A percentile compares a stretch with the other conserved stretches of the same genome.
phyloP scores from a whole-genome alignment of 2,329 filamentous ascomycete species.

The Diaporthe longicolla region DNA sequence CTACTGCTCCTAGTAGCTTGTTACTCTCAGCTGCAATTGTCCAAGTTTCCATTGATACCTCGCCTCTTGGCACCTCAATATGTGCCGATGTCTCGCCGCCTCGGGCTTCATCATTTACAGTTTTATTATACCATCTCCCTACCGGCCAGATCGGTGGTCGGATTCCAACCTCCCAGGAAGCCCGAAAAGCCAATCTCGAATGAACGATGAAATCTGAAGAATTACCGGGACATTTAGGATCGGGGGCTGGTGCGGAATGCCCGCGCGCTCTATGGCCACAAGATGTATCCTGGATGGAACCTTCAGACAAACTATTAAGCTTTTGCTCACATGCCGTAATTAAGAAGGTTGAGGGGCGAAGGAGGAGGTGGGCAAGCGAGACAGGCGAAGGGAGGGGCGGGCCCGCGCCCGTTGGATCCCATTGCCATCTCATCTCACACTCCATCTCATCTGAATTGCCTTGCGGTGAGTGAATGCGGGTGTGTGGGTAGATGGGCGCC shows the following conservation, averaged over 20 bases:
- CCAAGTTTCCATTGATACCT: constrained; percentile 20
- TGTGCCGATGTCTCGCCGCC: background rate
- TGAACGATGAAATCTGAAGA: background rate
- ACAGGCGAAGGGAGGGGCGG: background rate
- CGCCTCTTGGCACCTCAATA: background rate
- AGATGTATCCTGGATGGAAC: background rate
- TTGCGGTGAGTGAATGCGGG: constrained; percentile 7
- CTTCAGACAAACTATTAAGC: background rate
- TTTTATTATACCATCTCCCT: background rate
- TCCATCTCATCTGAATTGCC: constrained; percentile 8
- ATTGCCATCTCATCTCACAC: constrained; percentile 18
- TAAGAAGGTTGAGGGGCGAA: background rate
- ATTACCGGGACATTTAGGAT: background rate
- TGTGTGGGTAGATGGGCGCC: background rate
- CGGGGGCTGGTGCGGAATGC: background rate
- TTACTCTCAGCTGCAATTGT: constrained; percentile 7
- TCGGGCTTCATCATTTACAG: background rate
- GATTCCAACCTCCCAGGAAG: background rate
- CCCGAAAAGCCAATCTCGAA: background rate
- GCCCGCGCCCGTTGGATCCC: constrained; percentile 1
- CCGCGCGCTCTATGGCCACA: constrained; percentile 5
- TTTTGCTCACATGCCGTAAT: background rate
- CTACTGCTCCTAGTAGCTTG: background rate
- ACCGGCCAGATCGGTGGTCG: background rate
- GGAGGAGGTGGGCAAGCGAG: background rate